phyloP scores from a whole-genome alignment of 768 basidiomycete species.

The Psilocybe cyanescens region DNA sequence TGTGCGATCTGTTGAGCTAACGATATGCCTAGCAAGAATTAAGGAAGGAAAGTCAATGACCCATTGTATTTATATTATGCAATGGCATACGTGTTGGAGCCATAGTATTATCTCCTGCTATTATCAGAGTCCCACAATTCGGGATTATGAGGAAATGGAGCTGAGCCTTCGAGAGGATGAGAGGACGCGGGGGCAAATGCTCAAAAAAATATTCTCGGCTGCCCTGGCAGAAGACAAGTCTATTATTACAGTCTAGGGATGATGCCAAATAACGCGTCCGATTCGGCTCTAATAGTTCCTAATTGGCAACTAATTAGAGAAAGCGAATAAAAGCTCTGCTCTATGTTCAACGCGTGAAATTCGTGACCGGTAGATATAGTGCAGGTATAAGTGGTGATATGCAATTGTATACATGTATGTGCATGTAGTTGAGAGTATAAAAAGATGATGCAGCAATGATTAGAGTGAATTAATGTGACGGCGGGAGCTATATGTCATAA shows the following conservation, averaged over 20 bases:
- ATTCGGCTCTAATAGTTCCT: not conserved
- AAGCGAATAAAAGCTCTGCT: no score
- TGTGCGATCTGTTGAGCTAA: constrained; percentile 83
- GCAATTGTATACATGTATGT: no score
- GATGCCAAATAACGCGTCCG: not conserved
- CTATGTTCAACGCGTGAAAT: no score
- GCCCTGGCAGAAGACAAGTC: not conserved
- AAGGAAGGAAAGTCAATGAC: not conserved
- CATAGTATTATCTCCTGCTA: constrained; percentile 10
- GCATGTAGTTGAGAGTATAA: no score
- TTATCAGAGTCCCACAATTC: no score
- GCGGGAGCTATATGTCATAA: no score
- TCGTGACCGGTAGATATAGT: no score
- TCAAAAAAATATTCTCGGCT: not conserved
- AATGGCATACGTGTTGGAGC: constrained; percentile 20
- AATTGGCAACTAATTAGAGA: no score
- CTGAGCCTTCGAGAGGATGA: not conserved
- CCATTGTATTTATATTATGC: not conserved
- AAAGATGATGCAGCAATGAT: no score
- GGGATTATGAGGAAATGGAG: not conserved
- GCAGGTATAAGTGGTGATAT: no score
- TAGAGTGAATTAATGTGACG: no score
- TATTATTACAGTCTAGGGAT: not conserved
- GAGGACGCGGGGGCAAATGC: constrained; percentile 1
- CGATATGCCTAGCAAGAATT: constrained; percentile 46